Conservation (phyloP, 441 rosid genomes). For the Bruguiera hainesii region DNA sequence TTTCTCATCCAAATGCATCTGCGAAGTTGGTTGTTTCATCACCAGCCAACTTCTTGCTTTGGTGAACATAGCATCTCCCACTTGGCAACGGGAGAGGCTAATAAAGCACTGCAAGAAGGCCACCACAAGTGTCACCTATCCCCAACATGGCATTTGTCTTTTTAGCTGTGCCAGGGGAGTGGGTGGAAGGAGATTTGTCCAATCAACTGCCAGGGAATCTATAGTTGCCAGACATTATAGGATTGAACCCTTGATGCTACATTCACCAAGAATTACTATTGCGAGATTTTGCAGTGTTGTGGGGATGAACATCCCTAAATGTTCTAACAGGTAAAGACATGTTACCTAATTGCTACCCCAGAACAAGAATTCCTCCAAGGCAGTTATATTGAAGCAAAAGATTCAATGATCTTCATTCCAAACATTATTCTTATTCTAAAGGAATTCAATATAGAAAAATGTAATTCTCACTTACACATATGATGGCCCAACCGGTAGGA, state of each 20-base stretch:
- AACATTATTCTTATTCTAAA: neutral
- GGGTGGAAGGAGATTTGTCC: too few relatives aligned
- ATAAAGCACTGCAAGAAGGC: too few relatives aligned
- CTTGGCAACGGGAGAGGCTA: too few relatives aligned
- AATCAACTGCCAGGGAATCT: too few relatives aligned
- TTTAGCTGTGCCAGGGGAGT: too few relatives aligned
- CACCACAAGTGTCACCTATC: too few relatives aligned
- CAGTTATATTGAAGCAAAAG: neutral
- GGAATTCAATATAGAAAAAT: neutral
- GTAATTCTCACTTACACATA: constrained; percentile 48
- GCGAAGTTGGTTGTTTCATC: neutral
- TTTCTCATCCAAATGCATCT: neutral
- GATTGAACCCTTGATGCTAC: neutral
- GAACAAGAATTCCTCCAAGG: neutral
- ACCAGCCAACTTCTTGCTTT: too few relatives aligned
- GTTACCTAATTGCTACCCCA: neutral
- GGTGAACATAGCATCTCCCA: too few relatives aligned
- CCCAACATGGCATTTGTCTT: too few relatives aligned
- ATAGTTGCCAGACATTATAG: neutral
- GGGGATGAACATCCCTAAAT: neutral
- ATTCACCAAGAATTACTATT: neutral
- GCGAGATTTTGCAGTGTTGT: neutral
- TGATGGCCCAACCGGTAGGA: constrained; percentile 84
- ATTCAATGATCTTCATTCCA: neutral
- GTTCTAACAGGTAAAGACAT: neutral